Percentiles rank a stretch among this genome's conserved stretches.
Conservation (phyloP, 306 rosid genomes). For the Rosa multiflora region DNA sequence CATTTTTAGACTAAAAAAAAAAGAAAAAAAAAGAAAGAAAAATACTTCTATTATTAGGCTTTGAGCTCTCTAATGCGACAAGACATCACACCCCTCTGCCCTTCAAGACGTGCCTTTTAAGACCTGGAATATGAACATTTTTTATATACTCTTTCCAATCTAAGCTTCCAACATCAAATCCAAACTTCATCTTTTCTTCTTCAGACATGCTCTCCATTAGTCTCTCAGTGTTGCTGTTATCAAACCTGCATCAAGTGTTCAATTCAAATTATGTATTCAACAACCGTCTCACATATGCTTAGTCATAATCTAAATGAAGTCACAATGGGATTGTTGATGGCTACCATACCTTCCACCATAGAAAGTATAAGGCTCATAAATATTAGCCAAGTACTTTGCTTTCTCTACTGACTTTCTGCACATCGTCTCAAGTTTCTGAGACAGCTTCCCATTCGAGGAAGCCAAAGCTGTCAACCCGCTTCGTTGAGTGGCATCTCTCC, state of each 20-base stretch:
- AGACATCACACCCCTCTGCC: conserved; percentile 44
- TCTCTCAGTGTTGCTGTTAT: conserved; percentile 69
- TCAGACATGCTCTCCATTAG: conserved; percentile 76
- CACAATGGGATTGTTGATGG: background rate
- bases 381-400: conserved; percentile 82
- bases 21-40: background rate
- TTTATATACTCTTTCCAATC: conserved; percentile 85
- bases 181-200: conserved; percentile 77
- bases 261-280: background rate
- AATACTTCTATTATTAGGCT: background rate
- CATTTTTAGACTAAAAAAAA: conserved; percentile 16
- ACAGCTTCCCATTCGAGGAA: conserved; percentile 49
- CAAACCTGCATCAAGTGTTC: conserved; percentile 63
- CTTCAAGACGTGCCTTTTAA: conserved; percentile 85
- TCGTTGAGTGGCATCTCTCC: conserved; percentile 66
- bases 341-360: conserved; percentile 83
- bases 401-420: conserved; percentile 86
- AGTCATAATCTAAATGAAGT: background rate
- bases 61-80: conserved; percentile 20
- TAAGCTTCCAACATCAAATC: conserved; percentile 73
- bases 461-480: conserved; percentile 52
- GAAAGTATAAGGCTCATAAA: conserved; percentile 88
- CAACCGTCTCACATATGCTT: background rate
- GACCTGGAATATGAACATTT: conserved; percentile 86
- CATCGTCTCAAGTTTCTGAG: conserved; percentile 60